Percentiles rank a stretch among this genome's conserved stretches.
phyloP scores from a whole-genome alignment of 495 filamentous ascomycete species.

The Neurospora hispaniola region DNA sequence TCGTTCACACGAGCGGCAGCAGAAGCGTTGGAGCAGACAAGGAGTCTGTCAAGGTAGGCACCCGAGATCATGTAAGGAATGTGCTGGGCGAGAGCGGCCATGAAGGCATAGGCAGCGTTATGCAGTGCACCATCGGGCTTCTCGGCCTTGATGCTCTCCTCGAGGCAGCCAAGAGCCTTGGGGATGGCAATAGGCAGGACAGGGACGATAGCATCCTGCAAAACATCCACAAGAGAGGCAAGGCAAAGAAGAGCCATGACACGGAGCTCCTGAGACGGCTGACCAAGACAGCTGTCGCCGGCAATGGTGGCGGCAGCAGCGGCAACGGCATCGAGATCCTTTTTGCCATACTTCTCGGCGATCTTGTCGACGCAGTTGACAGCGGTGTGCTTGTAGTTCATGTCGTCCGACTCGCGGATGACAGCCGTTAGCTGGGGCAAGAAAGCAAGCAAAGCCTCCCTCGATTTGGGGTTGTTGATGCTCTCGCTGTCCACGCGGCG shows the following conservation, averaged over 20 bases:
- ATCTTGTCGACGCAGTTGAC: conserved; percentile 84
- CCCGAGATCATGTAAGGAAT: conserved; percentile 79
- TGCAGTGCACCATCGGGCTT: conserved; percentile 52
- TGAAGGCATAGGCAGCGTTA: conserved; percentile 69
- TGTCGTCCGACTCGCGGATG: conserved; percentile 57
- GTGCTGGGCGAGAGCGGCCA: conserved; percentile 65
- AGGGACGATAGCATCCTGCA: conserved; percentile 76
- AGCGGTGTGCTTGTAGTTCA: conserved; percentile 66
- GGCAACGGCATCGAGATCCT: conserved; percentile 52
- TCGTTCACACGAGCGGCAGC: conserved; percentile 44
- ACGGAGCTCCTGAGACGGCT: conserved; percentile 58
- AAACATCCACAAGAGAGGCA: conserved; percentile 74
- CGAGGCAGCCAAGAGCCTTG: conserved; percentile 56
- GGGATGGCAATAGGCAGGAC: conserved; percentile 66
- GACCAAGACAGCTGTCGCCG: conserved; percentile 63
- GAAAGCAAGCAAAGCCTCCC: conserved; percentile 63
- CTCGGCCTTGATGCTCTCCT: conserved; percentile 44
- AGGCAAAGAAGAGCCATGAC: conserved; percentile 79
- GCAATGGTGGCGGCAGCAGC: conserved; percentile 67
- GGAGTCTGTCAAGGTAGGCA: conserved; percentile 55
- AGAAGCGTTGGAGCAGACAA: conserved; percentile 59
- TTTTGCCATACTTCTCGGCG: conserved; percentile 83
- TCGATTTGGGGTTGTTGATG: conserved; percentile 52
- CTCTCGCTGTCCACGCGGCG: conserved; percentile 58
- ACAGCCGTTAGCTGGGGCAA: conserved; percentile 64